A percentile compares a stretch with the other conserved stretches of the same genome.
Conservation (phyloP, 306 rosid species). For the Gastrolobium villosum region DNA sequence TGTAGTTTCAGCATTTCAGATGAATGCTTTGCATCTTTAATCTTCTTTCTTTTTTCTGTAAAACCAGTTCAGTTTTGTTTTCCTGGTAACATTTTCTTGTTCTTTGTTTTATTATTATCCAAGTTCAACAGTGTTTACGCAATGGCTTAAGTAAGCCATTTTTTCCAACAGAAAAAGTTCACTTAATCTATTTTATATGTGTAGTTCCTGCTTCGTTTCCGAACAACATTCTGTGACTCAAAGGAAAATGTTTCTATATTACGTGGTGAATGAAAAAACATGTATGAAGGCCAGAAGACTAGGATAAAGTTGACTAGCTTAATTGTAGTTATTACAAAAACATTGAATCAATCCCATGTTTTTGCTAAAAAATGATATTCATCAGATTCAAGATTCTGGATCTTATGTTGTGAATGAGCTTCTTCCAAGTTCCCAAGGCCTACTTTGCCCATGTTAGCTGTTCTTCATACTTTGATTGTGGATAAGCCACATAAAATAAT, state of each 20-base stretch:
- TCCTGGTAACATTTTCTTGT: constrained; percentile 22
- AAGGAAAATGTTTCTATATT: not conserved
- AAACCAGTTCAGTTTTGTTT: constrained; percentile 24
- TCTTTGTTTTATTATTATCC: not conserved
- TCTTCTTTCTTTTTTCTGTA: not conserved
- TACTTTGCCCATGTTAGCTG: not conserved
- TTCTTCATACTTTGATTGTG: constrained; percentile 31
- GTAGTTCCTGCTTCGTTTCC: constrained; percentile 19
- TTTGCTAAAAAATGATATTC: constrained; percentile 18
- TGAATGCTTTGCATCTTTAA: constrained; percentile 2
- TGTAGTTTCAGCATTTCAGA: not conserved
- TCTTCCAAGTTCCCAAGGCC: constrained; percentile 17
- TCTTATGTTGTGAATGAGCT: constrained; percentile 29
- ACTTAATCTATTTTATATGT: not conserved
- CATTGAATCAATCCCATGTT: constrained; percentile 9
- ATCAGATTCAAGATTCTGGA: constrained; percentile 8
- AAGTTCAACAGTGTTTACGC: not conserved
- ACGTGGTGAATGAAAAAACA: not conserved
- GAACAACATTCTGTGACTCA: not conserved
- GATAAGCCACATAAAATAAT: constrained; percentile 34
- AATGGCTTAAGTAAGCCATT: constrained; percentile 23
- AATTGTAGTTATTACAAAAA: not conserved
- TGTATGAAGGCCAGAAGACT: too few species aligned
- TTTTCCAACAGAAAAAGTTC: constrained; percentile 1
- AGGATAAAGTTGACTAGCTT: not conserved